Conservation (phyloP, 140 eudicot genomes). For the Stevia rebaudiana region DNA sequence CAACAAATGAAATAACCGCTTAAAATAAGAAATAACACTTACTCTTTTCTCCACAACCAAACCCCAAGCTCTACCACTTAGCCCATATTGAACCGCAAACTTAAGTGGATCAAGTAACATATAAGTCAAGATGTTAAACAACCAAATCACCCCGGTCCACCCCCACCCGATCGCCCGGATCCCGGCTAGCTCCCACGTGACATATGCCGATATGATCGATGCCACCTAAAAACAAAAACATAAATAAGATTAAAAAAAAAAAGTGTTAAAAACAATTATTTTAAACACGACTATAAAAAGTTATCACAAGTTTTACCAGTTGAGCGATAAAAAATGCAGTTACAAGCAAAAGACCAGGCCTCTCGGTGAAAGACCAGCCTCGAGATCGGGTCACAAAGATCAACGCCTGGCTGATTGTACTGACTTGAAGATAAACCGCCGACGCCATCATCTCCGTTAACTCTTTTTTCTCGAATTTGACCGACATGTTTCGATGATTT, state of each 20-base stretch:
- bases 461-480: slow-evolving; percentile 32
- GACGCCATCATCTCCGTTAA: slow-evolving; percentile 68
- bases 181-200: slow-evolving; percentile 58
- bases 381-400: slow-evolving; percentile 79
- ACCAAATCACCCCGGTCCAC: slow-evolving; percentile 87
- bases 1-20: not conserved
- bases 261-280: not conserved
- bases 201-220: slow-evolving; percentile 60
- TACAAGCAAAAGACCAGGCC: slow-evolving; percentile 79
- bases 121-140: slow-evolving; percentile 59
- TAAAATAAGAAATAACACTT: too few species aligned
- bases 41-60: slow-evolving; percentile 67
- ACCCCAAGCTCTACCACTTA: slow-evolving; percentile 87
- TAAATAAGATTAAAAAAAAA: too few species aligned
- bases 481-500: slow-evolving; percentile 36
- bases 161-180: slow-evolving; percentile 79
- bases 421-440: slow-evolving; percentile 85
- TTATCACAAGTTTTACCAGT: slow-evolving; percentile 33
- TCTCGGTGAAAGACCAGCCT: slow-evolving; percentile 65
- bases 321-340: slow-evolving; percentile 72
- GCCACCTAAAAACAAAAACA: slow-evolving; percentile 59
- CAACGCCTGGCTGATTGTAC: slow-evolving; percentile 91
- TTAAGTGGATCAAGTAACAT: slow-evolving; percentile 77
- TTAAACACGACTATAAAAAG: not conserved
- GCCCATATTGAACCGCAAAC: slow-evolving; percentile 59